Percentiles rank a stretch among this genome's conserved stretches.
Conservation (phyloP, 1,139 yeast species). For the Blastobotrys niveus region DNA sequence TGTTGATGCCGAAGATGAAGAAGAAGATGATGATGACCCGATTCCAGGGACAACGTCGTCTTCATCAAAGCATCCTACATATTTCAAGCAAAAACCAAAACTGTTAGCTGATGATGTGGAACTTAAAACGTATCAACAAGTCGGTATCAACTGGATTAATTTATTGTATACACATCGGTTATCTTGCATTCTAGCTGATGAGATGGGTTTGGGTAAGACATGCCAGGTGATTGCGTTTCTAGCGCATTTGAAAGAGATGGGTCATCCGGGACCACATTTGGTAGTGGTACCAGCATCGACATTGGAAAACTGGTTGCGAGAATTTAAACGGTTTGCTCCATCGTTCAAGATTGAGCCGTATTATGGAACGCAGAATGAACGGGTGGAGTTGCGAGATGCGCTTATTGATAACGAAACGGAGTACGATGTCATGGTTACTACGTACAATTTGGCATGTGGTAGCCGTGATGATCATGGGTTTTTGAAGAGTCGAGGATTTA, state of each 20-base stretch:
- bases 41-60: slow-evolving; percentile 17
- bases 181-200: slow-evolving; percentile 95
- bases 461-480: slow-evolving; percentile 76
- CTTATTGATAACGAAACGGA: slow-evolving; percentile 47
- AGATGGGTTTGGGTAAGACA: slow-evolving; percentile 96
- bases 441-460: slow-evolving; percentile 88
- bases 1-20: slow-evolving; percentile 23
- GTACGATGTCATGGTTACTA: slow-evolving; percentile 90
- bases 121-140: slow-evolving; percentile 85
- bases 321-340: slow-evolving; percentile 86
- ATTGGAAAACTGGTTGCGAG: slow-evolving; percentile 94
- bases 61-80: too few species aligned
- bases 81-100: slow-evolving; percentile 66
- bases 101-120: slow-evolving; percentile 57
- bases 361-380: slow-evolving; percentile 80
- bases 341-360: slow-evolving; percentile 76
- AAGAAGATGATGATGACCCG: slow-evolving; percentile 24
- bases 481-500: slow-evolving; percentile 65
- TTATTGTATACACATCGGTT: slow-evolving; percentile 68
- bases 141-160: slow-evolving; percentile 90
- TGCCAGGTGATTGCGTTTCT: slow-evolving; percentile 93
- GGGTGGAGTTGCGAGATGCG: slow-evolving; percentile 75
- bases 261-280: slow-evolving; percentile 59
- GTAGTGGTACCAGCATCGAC: slow-evolving; percentile 95
- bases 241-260: slow-evolving; percentile 69